Percentiles rank a stretch among this genome's conserved stretches.
phyloP scores from a whole-genome alignment of 2,329 filamentous ascomycete species.

The Arthroderma sp. region DNA sequence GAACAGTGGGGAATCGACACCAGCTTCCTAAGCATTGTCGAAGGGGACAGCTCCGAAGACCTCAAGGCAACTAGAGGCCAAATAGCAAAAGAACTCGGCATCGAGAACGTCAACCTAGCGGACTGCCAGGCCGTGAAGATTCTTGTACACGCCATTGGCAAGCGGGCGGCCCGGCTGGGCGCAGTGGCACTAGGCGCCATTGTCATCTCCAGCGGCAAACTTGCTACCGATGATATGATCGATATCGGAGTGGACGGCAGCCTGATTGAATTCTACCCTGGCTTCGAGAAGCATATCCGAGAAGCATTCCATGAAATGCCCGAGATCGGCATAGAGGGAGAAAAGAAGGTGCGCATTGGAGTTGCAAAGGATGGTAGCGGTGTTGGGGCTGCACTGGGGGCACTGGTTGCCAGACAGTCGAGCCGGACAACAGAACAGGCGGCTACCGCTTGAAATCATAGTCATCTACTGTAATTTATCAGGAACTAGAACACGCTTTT shows the following conservation, averaged over 20 bases:
- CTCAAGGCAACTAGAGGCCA: constrained; percentile 62
- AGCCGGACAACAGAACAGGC: neutral
- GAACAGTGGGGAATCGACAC: constrained; percentile 85
- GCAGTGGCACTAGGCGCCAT: constrained; percentile 80
- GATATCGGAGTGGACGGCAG: constrained; percentile 93
- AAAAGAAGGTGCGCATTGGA: constrained; percentile 79
- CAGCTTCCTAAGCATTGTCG: constrained; percentile 73
- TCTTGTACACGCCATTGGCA: constrained; percentile 70
- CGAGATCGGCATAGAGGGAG: constrained; percentile 63
- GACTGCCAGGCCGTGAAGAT: constrained; percentile 81
- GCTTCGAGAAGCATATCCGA: constrained; percentile 77
- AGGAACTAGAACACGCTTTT: too few relatives aligned
- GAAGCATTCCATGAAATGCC: constrained; percentile 66
- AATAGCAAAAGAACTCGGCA: constrained; percentile 60
- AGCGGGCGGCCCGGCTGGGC: constrained; percentile 73
- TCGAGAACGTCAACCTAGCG: constrained; percentile 63
- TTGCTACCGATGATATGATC: constrained; percentile 55
- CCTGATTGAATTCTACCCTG: constrained; percentile 89
- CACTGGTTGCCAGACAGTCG: constrained; percentile 63
- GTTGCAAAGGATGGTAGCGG: constrained; percentile 95
- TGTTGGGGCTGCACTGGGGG: constrained; percentile 90
- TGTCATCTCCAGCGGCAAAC: constrained; percentile 63
- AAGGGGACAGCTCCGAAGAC: constrained; percentile 62
- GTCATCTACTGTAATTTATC: too few relatives aligned
- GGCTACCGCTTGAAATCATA: too few relatives aligned